Evolutionary conservation across 106 monocot genomes (phyloP).

Genomic region (Dendrobium officinale): DNA sequence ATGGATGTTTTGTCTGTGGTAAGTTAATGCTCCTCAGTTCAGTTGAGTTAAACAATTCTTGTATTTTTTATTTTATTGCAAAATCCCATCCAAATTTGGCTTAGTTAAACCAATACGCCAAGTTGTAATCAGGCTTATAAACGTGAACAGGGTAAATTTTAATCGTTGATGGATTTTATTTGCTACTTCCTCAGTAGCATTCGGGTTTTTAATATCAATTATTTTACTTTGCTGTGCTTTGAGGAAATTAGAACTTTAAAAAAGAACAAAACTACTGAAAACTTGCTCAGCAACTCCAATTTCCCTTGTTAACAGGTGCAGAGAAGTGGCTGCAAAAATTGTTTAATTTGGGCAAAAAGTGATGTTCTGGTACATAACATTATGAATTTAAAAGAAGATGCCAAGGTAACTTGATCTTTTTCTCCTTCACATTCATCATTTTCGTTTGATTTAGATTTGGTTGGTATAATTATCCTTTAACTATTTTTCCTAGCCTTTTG

Average conservation of each 20-base stretch:
- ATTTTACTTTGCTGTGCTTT: background rate
- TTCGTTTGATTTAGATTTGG: background rate
- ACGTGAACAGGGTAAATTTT: background rate
- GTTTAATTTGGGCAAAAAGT: constrained; percentile 57
- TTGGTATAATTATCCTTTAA: background rate
- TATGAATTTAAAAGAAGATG: constrained; percentile 21
- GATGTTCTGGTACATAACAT: constrained; percentile 27
- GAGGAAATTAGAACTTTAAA: background rate
- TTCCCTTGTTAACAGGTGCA: constrained; percentile 24
- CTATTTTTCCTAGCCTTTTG: background rate
- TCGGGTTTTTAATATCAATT: background rate
- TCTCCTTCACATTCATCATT: background rate
- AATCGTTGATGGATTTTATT: background rate
- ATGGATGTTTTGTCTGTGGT: constrained; percentile 64
- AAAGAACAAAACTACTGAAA: background rate
- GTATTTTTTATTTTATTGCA: background rate
- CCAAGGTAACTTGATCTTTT: constrained; percentile 14
- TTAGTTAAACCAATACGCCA: background rate
- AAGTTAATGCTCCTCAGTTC: constrained; percentile 20
- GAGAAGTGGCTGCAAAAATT: constrained; percentile 41
- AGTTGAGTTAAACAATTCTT: background rate
- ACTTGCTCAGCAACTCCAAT: background rate
- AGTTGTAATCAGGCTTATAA: background rate
- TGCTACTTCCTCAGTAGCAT: background rate
- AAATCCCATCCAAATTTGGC: background rate